phyloP scores from a whole-genome alignment of 768 basidiomycete species.

The Podaxis sp. region DNA sequence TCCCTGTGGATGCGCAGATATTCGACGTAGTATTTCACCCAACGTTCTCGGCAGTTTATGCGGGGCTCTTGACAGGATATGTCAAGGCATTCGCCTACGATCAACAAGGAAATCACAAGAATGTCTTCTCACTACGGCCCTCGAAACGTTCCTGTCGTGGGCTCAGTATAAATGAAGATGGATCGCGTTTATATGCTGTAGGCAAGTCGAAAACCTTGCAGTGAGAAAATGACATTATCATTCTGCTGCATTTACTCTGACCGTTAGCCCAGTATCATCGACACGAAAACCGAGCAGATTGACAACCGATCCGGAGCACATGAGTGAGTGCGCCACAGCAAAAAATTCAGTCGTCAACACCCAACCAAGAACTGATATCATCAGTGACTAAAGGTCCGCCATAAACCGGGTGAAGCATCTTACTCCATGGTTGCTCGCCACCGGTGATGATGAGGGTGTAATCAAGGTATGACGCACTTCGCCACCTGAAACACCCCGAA shows the following conservation, averaged over 20 bases:
- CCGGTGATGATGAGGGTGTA: slow-evolving; percentile 92
- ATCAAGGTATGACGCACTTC: slow-evolving; percentile 60
- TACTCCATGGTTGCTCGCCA: slow-evolving; percentile 67
- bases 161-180: slow-evolving; percentile 63
- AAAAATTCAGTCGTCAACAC: neutral
- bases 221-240: slow-evolving; percentile 41
- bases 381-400: slow-evolving; percentile 53
- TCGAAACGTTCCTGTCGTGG: slow-evolving; percentile 84
- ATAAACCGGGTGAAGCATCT: slow-evolving; percentile 82
- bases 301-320: slow-evolving; percentile 52
- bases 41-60: slow-evolving; percentile 60
- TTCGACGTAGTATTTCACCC: slow-evolving; percentile 93
- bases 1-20: slow-evolving; percentile 70
- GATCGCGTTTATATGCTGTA: slow-evolving; percentile 65
- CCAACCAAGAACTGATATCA: slow-evolving; percentile 22
- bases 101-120: slow-evolving; percentile 56
- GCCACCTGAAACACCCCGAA: neutral
- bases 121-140: slow-evolving; percentile 60
- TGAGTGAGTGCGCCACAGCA: slow-evolving; percentile 47
- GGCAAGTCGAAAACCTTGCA: slow-evolving; percentile 79
- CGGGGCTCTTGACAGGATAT: slow-evolving; percentile 76
- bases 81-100: slow-evolving; percentile 81
- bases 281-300: slow-evolving; percentile 52
- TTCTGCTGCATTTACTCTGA: slow-evolving; percentile 14
- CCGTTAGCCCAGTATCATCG: slow-evolving; percentile 48